Evolutionary conservation across 2,329 filamentous ascomycete genomes (phyloP).

Genomic region (Ophiostoma novo-ulmi): DNA sequence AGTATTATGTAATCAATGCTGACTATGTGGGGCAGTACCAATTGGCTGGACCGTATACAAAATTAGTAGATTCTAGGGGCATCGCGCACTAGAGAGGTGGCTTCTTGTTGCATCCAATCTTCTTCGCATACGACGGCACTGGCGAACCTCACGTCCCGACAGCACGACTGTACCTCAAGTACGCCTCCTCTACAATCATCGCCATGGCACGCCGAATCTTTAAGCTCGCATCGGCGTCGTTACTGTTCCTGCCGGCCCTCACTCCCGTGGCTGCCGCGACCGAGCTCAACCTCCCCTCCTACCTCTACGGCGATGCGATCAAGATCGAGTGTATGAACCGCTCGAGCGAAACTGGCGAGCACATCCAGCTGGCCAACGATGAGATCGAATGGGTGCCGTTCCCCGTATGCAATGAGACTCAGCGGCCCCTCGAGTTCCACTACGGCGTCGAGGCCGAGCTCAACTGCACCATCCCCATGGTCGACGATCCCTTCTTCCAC

Average conservation of each 20-base stretch:
- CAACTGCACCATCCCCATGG: conserved; percentile 75
- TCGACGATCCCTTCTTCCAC: conserved; percentile 77
- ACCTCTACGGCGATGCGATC: conserved; percentile 62
- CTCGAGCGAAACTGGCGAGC: conserved; percentile 76
- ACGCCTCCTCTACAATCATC: not conserved
- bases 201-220: conserved; percentile 21
- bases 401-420: conserved; percentile 83
- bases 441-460: conserved; percentile 79
- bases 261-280: conserved; percentile 31
- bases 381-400: conserved; percentile 92
- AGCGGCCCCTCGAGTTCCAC: conserved; percentile 71
- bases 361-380: conserved; percentile 73
- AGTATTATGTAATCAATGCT: not conserved
- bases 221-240: conserved; percentile 8
- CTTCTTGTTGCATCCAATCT: not conserved
- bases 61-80: not conserved
- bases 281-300: conserved; percentile 51
- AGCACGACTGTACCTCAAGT: not conserved
- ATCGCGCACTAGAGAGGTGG: conserved; percentile 7
- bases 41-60: not conserved
- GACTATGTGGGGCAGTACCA: not conserved
- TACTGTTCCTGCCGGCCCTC: conserved; percentile 8
- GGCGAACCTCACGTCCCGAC: not conserved
- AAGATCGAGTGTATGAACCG: conserved; percentile 69
- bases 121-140: not conserved